Evolutionary conservation across 305 asterid species (phyloP), one percentile per base, ranked within the genome.

Genomic region (Fraxinus platypoda): DNA sequence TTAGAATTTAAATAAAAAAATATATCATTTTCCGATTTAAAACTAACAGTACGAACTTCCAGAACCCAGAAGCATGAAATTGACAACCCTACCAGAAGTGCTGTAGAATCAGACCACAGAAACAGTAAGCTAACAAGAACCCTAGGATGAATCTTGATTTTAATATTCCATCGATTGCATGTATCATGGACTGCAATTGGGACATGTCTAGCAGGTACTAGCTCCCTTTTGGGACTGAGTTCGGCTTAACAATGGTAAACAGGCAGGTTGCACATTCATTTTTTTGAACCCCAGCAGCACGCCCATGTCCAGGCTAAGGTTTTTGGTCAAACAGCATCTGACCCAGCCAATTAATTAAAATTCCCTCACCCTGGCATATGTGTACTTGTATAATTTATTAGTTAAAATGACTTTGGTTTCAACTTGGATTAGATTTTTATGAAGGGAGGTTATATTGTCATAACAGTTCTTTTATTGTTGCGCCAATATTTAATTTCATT

Each of bases 1-100:
- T 49, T 28, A 21, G 28, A 17, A 21, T 66, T 76, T 26, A 1
- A 25, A 31, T 57, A 71, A 25, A 75, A 75, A 41, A 43, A 71
- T 26, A 54, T 21, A 64, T 78, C 34, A 75, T 28, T 15, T 70
- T 70, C 23, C 8, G 31, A 31, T 62, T 38, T 43, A 59, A 72
- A 46, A 41, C 8, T 33, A 30, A 30, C 21, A 3, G 62, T 54
- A 25, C 25, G 82, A 23, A 34, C 76, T 85, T 78, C 52, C 74
- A 81, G 79, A 76, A 75, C 28, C 38, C 21, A 77, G 43, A 49
- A 77, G 74, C 76, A 83, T 80, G 72, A 25, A 66, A 8, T 38
- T 28, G 49, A 74, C 34, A 2, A 21, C 38, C 41, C 25, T 74
- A 11, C 37, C 35, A 46, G 57, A 54, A 54, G 26, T 54, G 25